Evolutionary conservation across 1,284 basidiomycete species (phyloP), one percentile per base, ranked within the genome.

Genomic region (Malassezia furfur): DNA sequence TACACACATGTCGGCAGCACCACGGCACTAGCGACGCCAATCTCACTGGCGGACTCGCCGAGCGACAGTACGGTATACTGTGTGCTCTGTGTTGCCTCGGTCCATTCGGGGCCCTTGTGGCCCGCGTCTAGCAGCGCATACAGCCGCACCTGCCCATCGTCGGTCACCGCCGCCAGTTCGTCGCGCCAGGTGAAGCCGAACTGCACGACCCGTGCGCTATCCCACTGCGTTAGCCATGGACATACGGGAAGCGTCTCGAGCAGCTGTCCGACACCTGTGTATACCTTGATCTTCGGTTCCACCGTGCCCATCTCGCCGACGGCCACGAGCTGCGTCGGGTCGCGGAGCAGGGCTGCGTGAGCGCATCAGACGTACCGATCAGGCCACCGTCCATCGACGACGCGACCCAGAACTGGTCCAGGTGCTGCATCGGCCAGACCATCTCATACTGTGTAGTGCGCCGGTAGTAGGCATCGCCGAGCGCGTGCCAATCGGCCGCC

Each of bases 121-220:
- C 67, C 35, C 5, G 60, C 67, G 9, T 52, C 67, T 30, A 76
- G 74, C 19, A 96, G 79, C 74, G 91, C 85, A 73, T 96, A 96
- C 17, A 96, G 72, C 38, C 93, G 81, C 72, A 94, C 96, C 9
- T 82, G 80, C 15, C 93, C 93, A 66, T 96, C 90, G 74, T 94
- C 90, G 64, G 91, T 89, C 30, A 98, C 77, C 6, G 93, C 82
- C 0, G 86, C 84, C 34, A 96, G 81, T 48, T 84, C 81, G 66
- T 93, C 88, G 63, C 86, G 83, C 14, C 77, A 61, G 0, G 87
- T 87, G 85, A 88, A 91, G 28, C 88, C 88, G 64, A 91, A 84
- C 25, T 82, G 81, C 50, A 90, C 77, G 52, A 91, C 85, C 67
- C 80, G 50, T 80, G 83, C 68, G 9, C 64, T 84, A 59, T 90